Base-by-base conservation (phyloP, 495 filamentous ascomycete genomes). In the Talaromyces wortmannii region DNA sequence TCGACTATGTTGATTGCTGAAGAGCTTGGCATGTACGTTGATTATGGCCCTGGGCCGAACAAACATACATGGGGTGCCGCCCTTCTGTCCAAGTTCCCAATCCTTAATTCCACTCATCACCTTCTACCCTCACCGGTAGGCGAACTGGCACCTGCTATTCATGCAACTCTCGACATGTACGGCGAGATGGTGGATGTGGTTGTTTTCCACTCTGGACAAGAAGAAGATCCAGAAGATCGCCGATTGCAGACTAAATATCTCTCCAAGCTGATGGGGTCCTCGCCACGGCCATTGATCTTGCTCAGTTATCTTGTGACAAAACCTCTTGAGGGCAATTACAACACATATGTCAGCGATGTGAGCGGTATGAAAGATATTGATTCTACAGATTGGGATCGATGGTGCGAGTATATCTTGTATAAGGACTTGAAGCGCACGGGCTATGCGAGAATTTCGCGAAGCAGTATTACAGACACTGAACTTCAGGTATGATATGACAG, bases 381-480 rank as follows among this genome's bases (percentile, higher is more conserved):
- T 61, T 81, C 84, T 7, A 86, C 77, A 12, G 95, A 99, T 64
- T 96, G 90, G 91, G 94, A 98, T 70, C 75, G 95, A 55, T 99
- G 95, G 95, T 99, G 95, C 73, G 94, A 99, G 76, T 99, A 99
- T 64, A 94, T 99, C 59, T 76, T 99, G 50, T 99, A 88, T 76
- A 96, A 97, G 75, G 86, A 85, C 10, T 68, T 99, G 50, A 87
- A 85, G 67, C 78, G 92, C 58, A 86, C 86, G 3, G 95, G 91
- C 7, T 98, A 97, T 66, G 94, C 94, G 12, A 79, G 94, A 59
- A 84, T 98, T 36, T 92, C 87, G 56, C 74, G 94, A 61, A 83
- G 85, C 57, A 95, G 89, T 0, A 96, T 99, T 62, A 99, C 94
- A 23, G 94, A 99, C 68, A 99, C 94, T 4, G 94, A 99, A 72